These are phyloP conservation scores for Anisodus tanguticus DNA, from an alignment of 257 asterid genomes.

Conservation along the genomic window DNA sequence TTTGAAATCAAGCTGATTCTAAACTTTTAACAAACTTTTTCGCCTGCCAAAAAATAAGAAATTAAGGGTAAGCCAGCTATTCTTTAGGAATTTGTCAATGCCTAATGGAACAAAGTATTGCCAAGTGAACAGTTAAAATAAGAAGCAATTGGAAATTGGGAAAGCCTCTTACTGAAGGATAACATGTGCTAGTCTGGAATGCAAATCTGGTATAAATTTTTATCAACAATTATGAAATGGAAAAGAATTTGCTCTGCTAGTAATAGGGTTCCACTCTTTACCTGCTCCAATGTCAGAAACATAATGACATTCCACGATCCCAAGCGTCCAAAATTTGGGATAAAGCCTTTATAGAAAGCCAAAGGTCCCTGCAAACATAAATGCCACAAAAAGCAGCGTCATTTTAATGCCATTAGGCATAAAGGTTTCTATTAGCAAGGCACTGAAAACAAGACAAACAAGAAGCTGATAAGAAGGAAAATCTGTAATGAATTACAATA, in stretches of 20 bases:
- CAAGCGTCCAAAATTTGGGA: slow-evolving; percentile 92
- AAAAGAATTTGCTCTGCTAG: background rate
- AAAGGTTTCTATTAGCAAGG: background rate
- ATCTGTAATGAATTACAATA: too few relatives aligned
- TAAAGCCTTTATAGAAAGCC: slow-evolving; percentile 94
- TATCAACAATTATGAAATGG: background rate
- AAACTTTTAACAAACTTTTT: slow-evolving; percentile 65
- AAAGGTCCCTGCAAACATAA: slow-evolving; percentile 73
- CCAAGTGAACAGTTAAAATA: background rate
- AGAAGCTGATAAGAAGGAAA: background rate
- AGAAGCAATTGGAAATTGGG: background rate
- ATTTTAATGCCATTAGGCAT: background rate
- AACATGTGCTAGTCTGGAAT: slow-evolving; percentile 12
- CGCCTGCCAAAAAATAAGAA: slow-evolving; percentile 53
- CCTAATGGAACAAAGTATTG: background rate
- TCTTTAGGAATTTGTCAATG: background rate
- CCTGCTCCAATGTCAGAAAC: slow-evolving; percentile 98
- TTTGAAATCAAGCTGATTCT: slow-evolving; percentile 59
- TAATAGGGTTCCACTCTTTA: slow-evolving; percentile 33
- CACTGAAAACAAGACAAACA: background rate
- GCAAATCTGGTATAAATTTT: background rate
- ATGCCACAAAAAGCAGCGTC: background rate
- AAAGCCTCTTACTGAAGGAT: background rate
- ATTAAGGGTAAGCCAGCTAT: slow-evolving; percentile 2
- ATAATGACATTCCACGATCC: slow-evolving; percentile 96